Base-by-base conservation (phyloP, 129 eudicot species). In the Helichrysum umbraculigerum region DNA sequence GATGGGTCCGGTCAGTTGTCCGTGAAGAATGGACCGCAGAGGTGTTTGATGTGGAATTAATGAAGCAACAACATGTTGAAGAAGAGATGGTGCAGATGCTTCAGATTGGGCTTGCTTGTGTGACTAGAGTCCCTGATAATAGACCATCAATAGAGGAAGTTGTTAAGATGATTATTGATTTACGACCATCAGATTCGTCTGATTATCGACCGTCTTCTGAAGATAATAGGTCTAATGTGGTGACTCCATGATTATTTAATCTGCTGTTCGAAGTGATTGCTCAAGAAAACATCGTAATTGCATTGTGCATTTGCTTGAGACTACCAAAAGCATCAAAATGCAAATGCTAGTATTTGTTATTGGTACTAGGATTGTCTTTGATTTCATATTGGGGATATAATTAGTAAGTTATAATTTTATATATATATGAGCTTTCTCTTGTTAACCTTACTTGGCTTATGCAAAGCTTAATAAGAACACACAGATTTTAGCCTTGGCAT, bases 61-160 rank as follows among this genome's bases (percentile, higher is more conserved):
- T 84, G 86, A 87, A 79, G 84, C 78, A 72, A 66, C 88, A 77
- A 41, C 83, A 88, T 76, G 80, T 84, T 5, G 96, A 93, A 75
- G 98, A 93, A 62, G 98, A 93, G 84, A 81, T 93, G 90, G 98
- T 93, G 58, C 95, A 93, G 68, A 90, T 93, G 98, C 94, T 93
- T 61, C 95, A 90, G 64, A 85, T 93, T 78, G 98, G 92, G 14
- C 88, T 93, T 20, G 79, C 88, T 20, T 93, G 98, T 72, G 98
- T 88, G 35, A 88, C 85, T 2, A 82, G 86, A 73, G 76, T 73
- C 68, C 84, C 92, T 2, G 98, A 93, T 2, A 72, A 5, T 71
- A 72, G 98, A 73, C 98, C 96, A 1, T 30, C 74, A 0, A 90
- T 93, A 95, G 95, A 90, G 56, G 92, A 93, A 57, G 92, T 93